Evolutionary conservation across 208 protist genomes (phyloP), one percentile per base, ranked within the genome.

Genomic region (Leishmania amazonensis): DNA sequence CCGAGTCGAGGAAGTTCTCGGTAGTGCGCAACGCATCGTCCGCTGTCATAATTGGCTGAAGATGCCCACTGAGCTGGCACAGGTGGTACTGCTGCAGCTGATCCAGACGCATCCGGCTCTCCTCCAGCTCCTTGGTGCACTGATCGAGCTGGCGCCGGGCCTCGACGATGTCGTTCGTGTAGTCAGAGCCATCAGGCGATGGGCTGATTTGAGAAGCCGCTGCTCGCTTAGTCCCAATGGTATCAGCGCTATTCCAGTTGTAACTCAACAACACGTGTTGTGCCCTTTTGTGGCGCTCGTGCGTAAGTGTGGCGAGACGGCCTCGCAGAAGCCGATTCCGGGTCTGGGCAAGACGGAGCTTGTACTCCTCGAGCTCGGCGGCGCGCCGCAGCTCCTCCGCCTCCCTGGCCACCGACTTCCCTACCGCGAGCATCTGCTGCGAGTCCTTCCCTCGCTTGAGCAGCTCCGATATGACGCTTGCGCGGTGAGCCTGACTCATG

Each of bases 31-130:
- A 28, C 28, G 84, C 79, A 51, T 90, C 81, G 54, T 75, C 67
- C 17, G 84, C 75, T 17, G 88, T 71, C 60, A 85, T 87, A 28
- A 89, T 53, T 0, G 88, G 76, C 54, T 83, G 87, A 51, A 88
- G 87, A 40, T 88, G 77, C 0, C 92, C 92, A 77, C 90, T 91
- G 24, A 96, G 85, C 75, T 96, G 92, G 38, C 83, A 78, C 53
- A 96, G 79, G 79, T 93, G 89, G 62, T 93, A 86, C 35, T 87
- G 85, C 58, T 88, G 85, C 72, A 93, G 83, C 53, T 85, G 76
- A 70, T 79, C 81, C 11, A 94, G 79, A 45, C 83, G 83, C 31
- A 92, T 85, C 75, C 84, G 83, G 19, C 57, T 75, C 28, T 72
- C 83, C 54, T 85, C 82, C 31, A 96, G 80, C 73, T 94, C 92